Evolutionary conservation across 2,329 filamentous ascomycete species (phyloP).

Genomic region (Sclerotinia trifoliorum): DNA sequence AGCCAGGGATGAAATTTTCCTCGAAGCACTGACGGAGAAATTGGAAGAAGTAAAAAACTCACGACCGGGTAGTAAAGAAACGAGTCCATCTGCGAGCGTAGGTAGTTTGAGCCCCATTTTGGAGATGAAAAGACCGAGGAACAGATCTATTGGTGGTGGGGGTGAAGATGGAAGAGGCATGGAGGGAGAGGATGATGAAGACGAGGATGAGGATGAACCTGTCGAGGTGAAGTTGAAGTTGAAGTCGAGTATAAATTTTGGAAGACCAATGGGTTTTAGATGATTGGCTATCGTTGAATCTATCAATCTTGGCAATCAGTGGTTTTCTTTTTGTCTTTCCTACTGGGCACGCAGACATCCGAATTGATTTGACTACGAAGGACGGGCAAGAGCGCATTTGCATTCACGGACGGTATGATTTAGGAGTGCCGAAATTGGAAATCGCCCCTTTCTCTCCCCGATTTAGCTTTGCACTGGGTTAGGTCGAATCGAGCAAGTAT

Average conservation of each 20-base stretch:
- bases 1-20: constrained; percentile 31
- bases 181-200: constrained; percentile 23
- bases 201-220: constrained; percentile 13
- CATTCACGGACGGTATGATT: neutral
- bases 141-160: neutral
- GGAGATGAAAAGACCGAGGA: constrained; percentile 18
- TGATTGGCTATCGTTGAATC: neutral
- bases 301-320: neutral
- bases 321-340: neutral
- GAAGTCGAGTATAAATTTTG: constrained; percentile 35
- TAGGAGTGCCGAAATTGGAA: constrained; percentile 1
- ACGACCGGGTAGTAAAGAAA: constrained; percentile 15
- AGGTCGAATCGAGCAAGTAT: neutral
- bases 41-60: constrained; percentile 32
- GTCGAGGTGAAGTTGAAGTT: constrained; percentile 31
- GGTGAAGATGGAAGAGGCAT: constrained; percentile 11
- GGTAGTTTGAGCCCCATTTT: constrained; percentile 15
- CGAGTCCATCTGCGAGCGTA: constrained; percentile 14
- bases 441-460: neutral
- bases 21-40: constrained; percentile 32
- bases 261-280: constrained; percentile 30
- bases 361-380: neutral
- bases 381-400: neutral
- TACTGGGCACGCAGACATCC: neutral
- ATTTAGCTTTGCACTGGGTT: neutral